Evolutionary conservation across 805 yeast species (phyloP), one percentile per base, ranked within the genome.

Genomic region (Sugiyamaella mastotermitis): DNA sequence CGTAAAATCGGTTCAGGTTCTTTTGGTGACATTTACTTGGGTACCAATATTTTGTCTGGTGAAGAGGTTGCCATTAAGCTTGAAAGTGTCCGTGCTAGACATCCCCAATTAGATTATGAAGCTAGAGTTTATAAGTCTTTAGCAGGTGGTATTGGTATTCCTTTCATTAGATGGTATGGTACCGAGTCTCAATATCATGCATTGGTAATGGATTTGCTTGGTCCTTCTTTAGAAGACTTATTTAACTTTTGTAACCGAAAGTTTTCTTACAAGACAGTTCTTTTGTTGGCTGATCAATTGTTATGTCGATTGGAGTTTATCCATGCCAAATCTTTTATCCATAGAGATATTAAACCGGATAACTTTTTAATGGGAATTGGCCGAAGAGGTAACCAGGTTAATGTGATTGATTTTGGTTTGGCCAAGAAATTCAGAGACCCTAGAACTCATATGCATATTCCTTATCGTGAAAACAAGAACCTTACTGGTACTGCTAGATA

Each of bases 401-500:
- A 87, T 60, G 92, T 87, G 25, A 87, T 87, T 56, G 97, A 87
- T 66, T 86, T 87, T 60, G 97, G 97, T 20, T 72, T 87, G 50
- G 95, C 95, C 40, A 87, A 87, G 58, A 90, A 88, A 65, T 90
- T 78, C 62, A 74, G 97, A 54, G 97, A 90, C 61, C 94, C 95
- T 46, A 76, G 94, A 61, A 81, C 95, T 16, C 94, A 86, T 62
- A 70, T 85, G 52, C 98, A 90, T 61, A 92, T 92, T 42, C 96
- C 97, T 9, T 92, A 90, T 64, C 76, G 95, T 50, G 97, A 90
- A 66, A 88, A 90, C 65, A 90, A 92, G 64, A 87, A 90, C 56
- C 75, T 90, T 54, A 90, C 97, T 11, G 98, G 98, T 56, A 90
- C 98, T 18, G 97, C 97, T 13, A 78, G 98, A 57, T 92, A 90